A percentile compares a stretch with the other conserved stretches of the same genome.
These are phyloP conservation scores for Botryotinia globosa DNA, from an alignment of 2,329 filamentous ascomycete genomes.

Conservation along the genomic window DNA sequence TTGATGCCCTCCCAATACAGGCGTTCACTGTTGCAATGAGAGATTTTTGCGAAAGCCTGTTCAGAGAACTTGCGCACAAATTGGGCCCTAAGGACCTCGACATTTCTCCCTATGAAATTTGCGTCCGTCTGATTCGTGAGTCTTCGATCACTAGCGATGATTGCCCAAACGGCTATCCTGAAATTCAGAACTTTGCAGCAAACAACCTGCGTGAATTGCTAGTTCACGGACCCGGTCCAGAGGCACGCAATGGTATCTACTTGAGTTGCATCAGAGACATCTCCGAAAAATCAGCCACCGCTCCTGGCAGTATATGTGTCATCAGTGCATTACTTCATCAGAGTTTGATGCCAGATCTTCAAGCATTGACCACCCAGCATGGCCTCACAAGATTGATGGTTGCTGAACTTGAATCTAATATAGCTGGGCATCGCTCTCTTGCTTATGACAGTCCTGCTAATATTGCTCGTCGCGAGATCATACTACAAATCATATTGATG, in stretches of 20 bases:
- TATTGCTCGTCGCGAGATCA: constrained; percentile 55
- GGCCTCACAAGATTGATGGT: constrained; percentile 60
- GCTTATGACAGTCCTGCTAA: constrained; percentile 46
- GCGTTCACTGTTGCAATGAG: constrained; percentile 61
- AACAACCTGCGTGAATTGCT: constrained; percentile 61
- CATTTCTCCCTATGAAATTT: constrained; percentile 52
- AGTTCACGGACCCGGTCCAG: constrained; percentile 50
- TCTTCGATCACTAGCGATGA: constrained; percentile 57
- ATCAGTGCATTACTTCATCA: constrained; percentile 51
- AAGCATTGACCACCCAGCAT: constrained; percentile 57
- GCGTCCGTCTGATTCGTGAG: constrained; percentile 68
- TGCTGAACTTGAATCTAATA: constrained; percentile 57
- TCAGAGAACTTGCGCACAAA: constrained; percentile 42
- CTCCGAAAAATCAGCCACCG: constrained; percentile 56
- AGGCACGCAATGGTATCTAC: constrained; percentile 62
- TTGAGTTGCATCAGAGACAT: constrained; percentile 67
- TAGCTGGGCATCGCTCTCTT: constrained; percentile 24
- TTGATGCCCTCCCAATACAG: constrained; percentile 61
- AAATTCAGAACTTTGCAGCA: constrained; percentile 62
- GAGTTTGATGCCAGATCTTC: constrained; percentile 51
- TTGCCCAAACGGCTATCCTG: constrained; percentile 55
- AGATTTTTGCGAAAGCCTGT: constrained; percentile 57
- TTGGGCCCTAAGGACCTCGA: constrained; percentile 46
- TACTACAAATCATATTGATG: constrained; percentile 56
- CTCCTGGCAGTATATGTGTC: constrained; percentile 71